These are phyloP conservation scores for Monascus purpureus DNA, from an alignment of 495 filamentous ascomycete genomes.

Conservation along the genomic window DNA sequence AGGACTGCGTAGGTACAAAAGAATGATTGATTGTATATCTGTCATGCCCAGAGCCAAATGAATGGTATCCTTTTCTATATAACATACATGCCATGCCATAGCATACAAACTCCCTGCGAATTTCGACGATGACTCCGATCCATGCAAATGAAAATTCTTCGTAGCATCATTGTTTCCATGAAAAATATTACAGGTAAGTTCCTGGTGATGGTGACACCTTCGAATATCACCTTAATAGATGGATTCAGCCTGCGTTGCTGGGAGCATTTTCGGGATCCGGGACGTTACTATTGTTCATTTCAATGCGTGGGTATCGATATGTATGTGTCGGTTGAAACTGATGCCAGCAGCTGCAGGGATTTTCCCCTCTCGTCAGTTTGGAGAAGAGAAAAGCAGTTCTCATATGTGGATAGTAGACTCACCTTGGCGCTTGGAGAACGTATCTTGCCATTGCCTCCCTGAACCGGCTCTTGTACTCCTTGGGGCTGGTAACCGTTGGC, in stretches of 20 bases:
- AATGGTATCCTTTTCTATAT: no score
- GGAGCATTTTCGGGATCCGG: constrained; percentile 12
- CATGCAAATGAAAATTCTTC: no score
- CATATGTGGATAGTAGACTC: background rate
- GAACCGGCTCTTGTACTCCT: constrained; percentile 94
- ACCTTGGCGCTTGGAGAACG: constrained; percentile 58
- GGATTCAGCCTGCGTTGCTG: constrained; percentile 9
- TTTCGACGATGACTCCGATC: no score
- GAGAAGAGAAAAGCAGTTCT: constrained; percentile 3
- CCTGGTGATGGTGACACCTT: no score
- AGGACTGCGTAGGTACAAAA: no score
- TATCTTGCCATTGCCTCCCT: constrained; percentile 94
- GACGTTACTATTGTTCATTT: constrained; percentile 13
- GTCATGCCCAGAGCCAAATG: no score
- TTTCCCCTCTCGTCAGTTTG: background rate
- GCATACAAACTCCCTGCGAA: no score
- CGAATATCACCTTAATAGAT: no score
- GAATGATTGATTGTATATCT: no score
- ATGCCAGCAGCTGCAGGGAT: constrained; percentile 48
- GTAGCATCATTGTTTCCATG: no score
- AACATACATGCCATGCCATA: no score
- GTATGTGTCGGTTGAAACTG: constrained; percentile 45
- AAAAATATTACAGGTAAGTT: no score
- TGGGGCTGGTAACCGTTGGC: constrained; percentile 92
- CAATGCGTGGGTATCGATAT: constrained; percentile 25